Base-by-base conservation (phyloP, 805 yeast genomes). In the Candida palmyrensis region DNA sequence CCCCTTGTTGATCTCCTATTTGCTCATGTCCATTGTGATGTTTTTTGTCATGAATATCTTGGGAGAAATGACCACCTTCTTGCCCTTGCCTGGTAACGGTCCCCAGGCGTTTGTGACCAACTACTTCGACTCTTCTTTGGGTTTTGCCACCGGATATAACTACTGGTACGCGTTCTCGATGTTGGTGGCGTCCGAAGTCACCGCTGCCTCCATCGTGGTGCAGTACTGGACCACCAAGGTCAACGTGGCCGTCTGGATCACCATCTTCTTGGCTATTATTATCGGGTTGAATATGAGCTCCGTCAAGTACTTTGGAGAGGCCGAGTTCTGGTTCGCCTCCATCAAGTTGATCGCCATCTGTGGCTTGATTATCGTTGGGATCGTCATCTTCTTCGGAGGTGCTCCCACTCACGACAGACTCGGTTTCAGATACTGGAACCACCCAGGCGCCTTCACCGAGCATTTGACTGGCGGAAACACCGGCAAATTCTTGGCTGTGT, bases 401-500 rank as follows among this genome's bases (percentile, higher is more conserved):
- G 62, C 53, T 20, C 66, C 60, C 36, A 44, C 44, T 35, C 62
- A 57, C 38, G 66, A 61, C 35, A 59, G 67, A 27, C 46, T 67
- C 20, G 77, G 77, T 4, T 71, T 71, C 58, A 59, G 66, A 62
- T 59, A 54, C 39, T 62, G 68, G 68, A 44, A 53, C 24, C 37
- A 54, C 22, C 55, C 47, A 19, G 35, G 44, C 14, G 62, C 70
- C 1, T 63, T 71, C 42, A 64, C 60, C 32, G 48, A 59, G 35
- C 74, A 76, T 44, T 45, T 73, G 32, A 57, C 62, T 2, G 49
- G 46, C 6, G 86, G 86, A 17, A 53, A 58, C 36, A 68, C 82
- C 18, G 88, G 86, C 29, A 69, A 68, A 40, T 79, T 82, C 53
- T 57, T 76, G 20, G 85, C 81, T 11, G 66, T 78, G 35, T 76